Conservation (phyloP, 202 grass and related monocot species). For the Carex arenaria region DNA sequence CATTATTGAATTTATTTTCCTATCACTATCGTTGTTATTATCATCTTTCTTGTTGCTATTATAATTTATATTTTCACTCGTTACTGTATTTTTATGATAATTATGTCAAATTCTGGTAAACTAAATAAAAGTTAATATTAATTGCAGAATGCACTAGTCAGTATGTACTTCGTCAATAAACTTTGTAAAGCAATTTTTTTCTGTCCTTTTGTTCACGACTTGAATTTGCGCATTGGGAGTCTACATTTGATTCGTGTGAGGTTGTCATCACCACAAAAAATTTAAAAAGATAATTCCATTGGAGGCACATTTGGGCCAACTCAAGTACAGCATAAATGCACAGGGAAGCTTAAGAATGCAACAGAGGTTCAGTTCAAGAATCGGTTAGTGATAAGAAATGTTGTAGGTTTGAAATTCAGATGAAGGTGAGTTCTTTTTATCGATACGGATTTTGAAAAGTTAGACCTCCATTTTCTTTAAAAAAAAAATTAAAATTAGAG, state of each 20-base stretch:
- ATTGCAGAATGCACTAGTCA: not conserved
- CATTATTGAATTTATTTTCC: not conserved
- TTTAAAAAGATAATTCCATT: not conserved
- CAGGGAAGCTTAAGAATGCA: not conserved
- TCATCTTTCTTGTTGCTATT: not conserved
- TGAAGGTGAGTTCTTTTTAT: too few relatives aligned
- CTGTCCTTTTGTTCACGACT: not conserved
- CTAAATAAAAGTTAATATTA: not conserved
- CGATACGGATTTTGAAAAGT: too few relatives aligned
- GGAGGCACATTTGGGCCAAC: not conserved
- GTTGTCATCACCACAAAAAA: not conserved
- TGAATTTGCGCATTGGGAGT: not conserved
- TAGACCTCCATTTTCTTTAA: too few relatives aligned
- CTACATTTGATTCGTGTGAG: not conserved
- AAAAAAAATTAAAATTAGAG: too few relatives aligned
- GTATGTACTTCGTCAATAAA: not conserved
- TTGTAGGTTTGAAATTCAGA: too few relatives aligned
- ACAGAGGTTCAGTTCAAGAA: not conserved
- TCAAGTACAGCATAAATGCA: not conserved
- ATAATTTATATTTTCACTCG: not conserved
- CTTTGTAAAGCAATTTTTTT: not conserved
- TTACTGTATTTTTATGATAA: not conserved
- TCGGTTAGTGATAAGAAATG: too few relatives aligned
- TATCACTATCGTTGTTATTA: not conserved
- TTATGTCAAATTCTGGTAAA: not conserved